Evolutionary conservation across 2,329 filamentous ascomycete species (phyloP), one percentile per base, ranked within the genome.

Genomic region (Coleophoma eucalyptorum): DNA sequence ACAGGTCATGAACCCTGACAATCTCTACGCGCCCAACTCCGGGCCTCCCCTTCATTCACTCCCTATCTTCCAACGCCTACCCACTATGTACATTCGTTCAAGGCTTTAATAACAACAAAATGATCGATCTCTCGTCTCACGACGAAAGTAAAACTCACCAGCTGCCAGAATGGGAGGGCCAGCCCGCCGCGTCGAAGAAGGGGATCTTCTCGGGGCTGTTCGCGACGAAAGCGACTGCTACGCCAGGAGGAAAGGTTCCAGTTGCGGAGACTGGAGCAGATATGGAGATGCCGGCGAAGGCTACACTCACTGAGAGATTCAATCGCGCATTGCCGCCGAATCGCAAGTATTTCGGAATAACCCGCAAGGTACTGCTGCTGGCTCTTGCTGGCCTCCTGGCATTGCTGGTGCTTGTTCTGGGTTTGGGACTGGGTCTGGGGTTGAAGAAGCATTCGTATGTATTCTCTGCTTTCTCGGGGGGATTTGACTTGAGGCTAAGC

Each of bases 261-360:
- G 15, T 18, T 6, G 35, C 12, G 35, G 16, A 38, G 12, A 5
- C 16, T 12, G 26, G 26, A 26, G 6, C 35, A 38, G 35, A 15
- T n/a, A 38, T 18, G 35, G 16, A 3, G 5, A 18, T 11, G 16
- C 35, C 35, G 5, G 35, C 35, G 35, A 38, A 38, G 12, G 16
- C 16, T 4, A n/a, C 35, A 15, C 12, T 44, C 15, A 31, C 42
- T 1, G 26, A 31, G 31, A 20, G 26, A 8, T 44, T 44, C 20
- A 44, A 44, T 33, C 20, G 18, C 20, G 15, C 26, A 5, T 32
- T 44, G 5, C 50, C 55, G 3, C 45, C 43, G 33, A 42, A 59
- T 20, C 50, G 54, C 16, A 55, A 40, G 12, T 61, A 57, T 37
- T 51, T 58, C 35, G 54, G 57, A 18, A 34, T 50, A 7, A 54